Evolutionary conservation across 208 protist genomes (phyloP), one percentile per base, ranked within the genome.

Genomic region (Acanthamoeba quina): DNA sequence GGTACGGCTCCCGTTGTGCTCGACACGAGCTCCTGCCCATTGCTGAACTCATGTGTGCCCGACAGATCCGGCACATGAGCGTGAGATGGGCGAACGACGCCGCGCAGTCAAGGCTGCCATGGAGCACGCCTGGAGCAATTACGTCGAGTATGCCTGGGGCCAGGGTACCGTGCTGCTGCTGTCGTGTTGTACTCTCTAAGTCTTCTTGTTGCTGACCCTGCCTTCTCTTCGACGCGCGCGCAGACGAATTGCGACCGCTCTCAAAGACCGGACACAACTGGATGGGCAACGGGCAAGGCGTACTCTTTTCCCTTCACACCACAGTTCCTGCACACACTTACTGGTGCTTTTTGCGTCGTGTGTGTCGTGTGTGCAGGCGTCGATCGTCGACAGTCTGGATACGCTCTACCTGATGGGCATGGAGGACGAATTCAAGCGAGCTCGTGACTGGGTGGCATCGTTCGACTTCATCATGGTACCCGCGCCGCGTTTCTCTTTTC

Each of bases 351-450:
- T 72, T 3, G n/a, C n/a, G n/a, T n/a, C 9, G 5, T 10, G 41
- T 47, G 41, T 47, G 19, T 70, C 21, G 10, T 70, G 19, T 11
- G 13, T 70, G 41, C 6, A 83, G 58, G 62, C 96, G 0, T 98
- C 97, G 1, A 96, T 99, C 44, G 70, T 98, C 5, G 98, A 99
- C 92, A 94, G 94, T 52, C 41, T 99, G 13, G 97, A 98, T 94
- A 99, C 98, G 34, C 95, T 99, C 19, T 95, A 94, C 26, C 80
- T 99, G 13, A 97, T 98, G 96, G 97, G 94, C 17, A 58, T 98
- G n/a, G 21, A 95, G 37, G 72, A 98, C 5, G 97, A 98, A 85
- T 98, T 94, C 60, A 19, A 92, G 2, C 64, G 96, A 26, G 96
- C 94, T 13, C 37, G 37, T 52, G 88, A 97, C 3, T 98, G 86